A percentile compares a stretch with the other conserved stretches of the same genome.
Evolutionary conservation across 1,284 basidiomycete species (phyloP).

Genomic region (Pascua sp.): DNA sequence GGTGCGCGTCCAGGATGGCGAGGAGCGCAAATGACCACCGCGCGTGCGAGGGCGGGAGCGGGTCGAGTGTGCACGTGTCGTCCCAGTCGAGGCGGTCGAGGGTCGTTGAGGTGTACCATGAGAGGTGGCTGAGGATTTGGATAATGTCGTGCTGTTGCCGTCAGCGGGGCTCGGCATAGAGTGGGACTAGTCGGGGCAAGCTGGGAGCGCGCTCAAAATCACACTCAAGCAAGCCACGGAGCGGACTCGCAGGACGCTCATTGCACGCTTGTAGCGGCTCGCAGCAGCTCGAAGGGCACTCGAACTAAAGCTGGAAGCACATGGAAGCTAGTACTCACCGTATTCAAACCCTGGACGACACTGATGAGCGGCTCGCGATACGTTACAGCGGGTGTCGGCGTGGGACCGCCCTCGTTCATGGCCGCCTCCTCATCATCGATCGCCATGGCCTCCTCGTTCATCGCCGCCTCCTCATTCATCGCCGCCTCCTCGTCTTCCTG

Average conservation of each 20-base stretch:
- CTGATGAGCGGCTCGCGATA: constrained; percentile 34
- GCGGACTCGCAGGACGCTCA: too few species aligned
- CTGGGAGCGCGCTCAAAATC: too few species aligned
- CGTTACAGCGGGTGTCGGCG: not conserved
- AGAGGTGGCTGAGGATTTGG: constrained; percentile 26
- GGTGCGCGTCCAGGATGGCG: constrained; percentile 64
- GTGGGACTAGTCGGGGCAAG: too few species aligned
- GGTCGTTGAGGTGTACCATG: constrained; percentile 5
- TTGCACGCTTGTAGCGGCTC: too few species aligned
- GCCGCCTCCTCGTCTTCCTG: constrained; percentile 21
- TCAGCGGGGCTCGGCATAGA: constrained; percentile 1
- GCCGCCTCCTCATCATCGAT: constrained; percentile 8
- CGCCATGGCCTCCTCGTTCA: constrained; percentile 6
- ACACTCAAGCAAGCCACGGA: too few species aligned
- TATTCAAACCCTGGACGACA: constrained; percentile 24
- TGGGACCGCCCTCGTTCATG: not conserved
- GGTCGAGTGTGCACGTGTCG: constrained; percentile 8
- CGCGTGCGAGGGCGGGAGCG: constrained; percentile 63
- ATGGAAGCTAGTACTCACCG: constrained; percentile 23
- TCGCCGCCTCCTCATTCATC: constrained; percentile 11
- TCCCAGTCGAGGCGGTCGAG: not conserved
- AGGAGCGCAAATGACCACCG: constrained; percentile 82
- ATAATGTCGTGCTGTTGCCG: constrained; percentile 25
- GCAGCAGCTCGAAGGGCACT: too few species aligned
- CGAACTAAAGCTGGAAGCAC: too few species aligned